Percentiles rank a stretch among this genome's conserved stretches.
These are phyloP conservation scores for Pichia sp. DNA, from an alignment of 1,139 yeast species.

Conservation along the genomic window DNA sequence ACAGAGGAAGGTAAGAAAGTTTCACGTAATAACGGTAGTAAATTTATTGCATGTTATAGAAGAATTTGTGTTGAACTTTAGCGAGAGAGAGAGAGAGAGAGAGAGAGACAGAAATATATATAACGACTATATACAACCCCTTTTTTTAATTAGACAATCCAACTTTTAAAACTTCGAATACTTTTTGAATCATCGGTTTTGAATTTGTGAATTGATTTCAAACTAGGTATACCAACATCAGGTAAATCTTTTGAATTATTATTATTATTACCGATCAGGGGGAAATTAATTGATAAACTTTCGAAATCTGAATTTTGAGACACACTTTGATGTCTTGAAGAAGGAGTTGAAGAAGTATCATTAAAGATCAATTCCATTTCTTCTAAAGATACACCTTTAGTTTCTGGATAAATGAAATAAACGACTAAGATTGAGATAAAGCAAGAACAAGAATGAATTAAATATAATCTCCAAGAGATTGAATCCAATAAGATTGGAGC, in stretches of 20 bases:
- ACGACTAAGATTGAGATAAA: conserved; percentile 64
- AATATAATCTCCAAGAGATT: conserved; percentile 73
- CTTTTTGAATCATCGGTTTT: conserved; percentile 30
- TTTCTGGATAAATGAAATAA: conserved; percentile 70
- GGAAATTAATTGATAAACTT: not conserved
- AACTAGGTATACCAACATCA: conserved; percentile 37
- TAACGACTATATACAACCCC: not conserved
- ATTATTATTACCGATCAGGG: not conserved
- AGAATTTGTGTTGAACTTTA: too few relatives aligned
- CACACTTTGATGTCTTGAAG: conserved; percentile 15
- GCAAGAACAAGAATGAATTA: conserved; percentile 76
- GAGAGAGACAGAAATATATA: not conserved
- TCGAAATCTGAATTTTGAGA: conserved; percentile 1
- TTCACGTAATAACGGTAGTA: conserved; percentile 76
- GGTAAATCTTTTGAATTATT: conserved; percentile 15
- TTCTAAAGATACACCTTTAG: conserved; percentile 81
- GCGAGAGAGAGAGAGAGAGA: too few relatives aligned
- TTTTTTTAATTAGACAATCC: conserved; percentile 13
- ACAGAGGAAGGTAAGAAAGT: conserved; percentile 99
- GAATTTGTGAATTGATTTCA: conserved; percentile 32
- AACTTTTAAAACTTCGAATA: conserved; percentile 32
- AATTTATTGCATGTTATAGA: conserved; percentile 82
- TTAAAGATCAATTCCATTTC: conserved; percentile 75
- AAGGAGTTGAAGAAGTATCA: conserved; percentile 34
- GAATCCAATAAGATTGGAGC: conserved; percentile 77